phyloP scores from a whole-genome alignment of 768 basidiomycete genomes.

The Hypsizygus marmoreus region DNA sequence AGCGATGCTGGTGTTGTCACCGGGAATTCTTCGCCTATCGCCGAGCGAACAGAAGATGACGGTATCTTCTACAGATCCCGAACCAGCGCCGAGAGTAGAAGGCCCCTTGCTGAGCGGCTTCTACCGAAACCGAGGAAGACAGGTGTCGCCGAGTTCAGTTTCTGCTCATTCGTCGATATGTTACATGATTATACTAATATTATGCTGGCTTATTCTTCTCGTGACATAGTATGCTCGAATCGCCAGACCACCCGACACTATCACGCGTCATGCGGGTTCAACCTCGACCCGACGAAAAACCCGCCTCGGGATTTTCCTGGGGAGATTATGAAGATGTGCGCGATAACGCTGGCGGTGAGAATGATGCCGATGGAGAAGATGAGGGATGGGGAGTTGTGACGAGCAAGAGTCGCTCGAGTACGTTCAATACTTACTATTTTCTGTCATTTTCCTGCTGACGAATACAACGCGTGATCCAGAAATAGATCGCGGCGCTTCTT shows the following conservation, averaged over 20 bases:
- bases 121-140: conserved; percentile 68
- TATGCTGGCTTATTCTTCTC: conserved; percentile 10
- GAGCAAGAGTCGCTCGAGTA: conserved; percentile 50
- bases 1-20: conserved; percentile 50
- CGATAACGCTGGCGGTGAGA: conserved; percentile 40
- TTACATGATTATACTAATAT: conserved; percentile 14
- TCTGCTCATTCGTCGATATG: not conserved
- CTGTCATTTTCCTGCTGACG: not conserved
- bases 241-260: conserved; percentile 52
- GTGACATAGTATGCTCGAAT: conserved; percentile 59
- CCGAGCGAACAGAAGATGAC: conserved; percentile 33
- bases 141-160: conserved; percentile 67
- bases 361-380: conserved; percentile 70
- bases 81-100: conserved; percentile 28
- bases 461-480: no score
- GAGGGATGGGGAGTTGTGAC: conserved; percentile 82
- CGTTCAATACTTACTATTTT: conserved; percentile 14
- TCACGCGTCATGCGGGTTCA: conserved; percentile 74
- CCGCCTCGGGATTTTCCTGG: conserved; percentile 71
- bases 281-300: conserved; percentile 56
- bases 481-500: conserved; percentile 11
- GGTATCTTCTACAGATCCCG: conserved; percentile 25
- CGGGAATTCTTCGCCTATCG: conserved; percentile 39
- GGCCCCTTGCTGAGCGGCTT: conserved; percentile 61
- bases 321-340: conserved; percentile 74